These are phyloP conservation scores for Crotalaria pallida DNA, from an alignment of 306 rosid species.

Conservation along the genomic window DNA sequence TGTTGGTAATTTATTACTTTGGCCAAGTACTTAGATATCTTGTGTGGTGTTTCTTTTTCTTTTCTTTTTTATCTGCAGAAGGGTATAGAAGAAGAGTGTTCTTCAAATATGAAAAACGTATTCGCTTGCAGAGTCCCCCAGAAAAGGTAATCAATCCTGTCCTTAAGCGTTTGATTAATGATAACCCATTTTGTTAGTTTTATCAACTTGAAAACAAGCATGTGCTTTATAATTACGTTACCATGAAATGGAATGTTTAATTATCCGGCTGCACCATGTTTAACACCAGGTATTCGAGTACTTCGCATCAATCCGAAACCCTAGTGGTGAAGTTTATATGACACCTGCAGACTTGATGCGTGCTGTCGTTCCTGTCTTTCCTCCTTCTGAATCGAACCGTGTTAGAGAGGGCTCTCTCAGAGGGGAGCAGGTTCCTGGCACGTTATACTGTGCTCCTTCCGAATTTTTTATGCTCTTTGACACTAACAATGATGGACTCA, in stretches of 20 bases:
- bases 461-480: constrained; percentile 79
- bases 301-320: constrained; percentile 44
- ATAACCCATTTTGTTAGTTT: neutral
- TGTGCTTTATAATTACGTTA: neutral
- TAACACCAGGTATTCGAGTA: constrained; percentile 56
- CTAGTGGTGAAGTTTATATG: constrained; percentile 55
- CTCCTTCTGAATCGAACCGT: constrained; percentile 60
- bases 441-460: constrained; percentile 51
- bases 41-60: neutral
- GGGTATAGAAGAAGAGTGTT: constrained; percentile 54
- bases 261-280: neutral
- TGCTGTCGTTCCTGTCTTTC: constrained; percentile 69
- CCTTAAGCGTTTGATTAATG: neutral
- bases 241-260: neutral
- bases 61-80: too few species aligned
- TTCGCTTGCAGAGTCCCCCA: constrained; percentile 59
- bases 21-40: neutral
- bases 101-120: constrained; percentile 70
- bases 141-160: constrained; percentile 48
- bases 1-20: neutral
- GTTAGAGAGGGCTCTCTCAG: constrained; percentile 64
- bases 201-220: neutral
- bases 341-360: constrained; percentile 70
- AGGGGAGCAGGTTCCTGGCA: constrained; percentile 61
- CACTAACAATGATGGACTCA: constrained; percentile 75